Percentiles rank a stretch among this genome's conserved stretches.
Evolutionary conservation across 129 eudicot genomes (phyloP).

Genomic region (Centrapalus pauciflorus): DNA sequence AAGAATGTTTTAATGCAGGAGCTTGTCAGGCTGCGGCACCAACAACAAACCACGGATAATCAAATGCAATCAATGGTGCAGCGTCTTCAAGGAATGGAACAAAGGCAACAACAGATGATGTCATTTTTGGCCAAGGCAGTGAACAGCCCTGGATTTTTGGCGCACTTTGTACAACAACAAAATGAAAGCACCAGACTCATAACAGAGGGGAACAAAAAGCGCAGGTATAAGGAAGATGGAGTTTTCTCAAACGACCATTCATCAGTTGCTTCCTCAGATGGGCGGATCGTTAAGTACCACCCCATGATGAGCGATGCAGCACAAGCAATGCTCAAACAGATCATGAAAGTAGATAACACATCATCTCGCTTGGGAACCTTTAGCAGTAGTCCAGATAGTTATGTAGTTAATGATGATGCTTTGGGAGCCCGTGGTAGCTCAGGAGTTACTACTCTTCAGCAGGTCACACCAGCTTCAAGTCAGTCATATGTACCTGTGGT

Average conservation of each 20-base stretch:
- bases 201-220: slow-evolving; percentile 56
- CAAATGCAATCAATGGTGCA: slow-evolving; percentile 46
- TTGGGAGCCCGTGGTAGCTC: slow-evolving; percentile 29
- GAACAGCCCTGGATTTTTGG: slow-evolving; percentile 51
- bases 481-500: slow-evolving; percentile 15
- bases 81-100: slow-evolving; percentile 57
- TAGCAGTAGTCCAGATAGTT: slow-evolving; percentile 17
- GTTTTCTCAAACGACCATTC: slow-evolving; percentile 29
- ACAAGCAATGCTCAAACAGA: slow-evolving; percentile 47
- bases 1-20: slow-evolving; percentile 57
- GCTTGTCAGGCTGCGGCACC: slow-evolving; percentile 49
- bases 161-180: slow-evolving; percentile 56
- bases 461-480: slow-evolving; percentile 26
- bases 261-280: slow-evolving; percentile 35
- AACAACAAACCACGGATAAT: slow-evolving; percentile 51
- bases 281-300: slow-evolving; percentile 64
- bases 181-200: slow-evolving; percentile 38
- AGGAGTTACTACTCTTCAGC: slow-evolving; percentile 58
- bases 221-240: slow-evolving; percentile 53
- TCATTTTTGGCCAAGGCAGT: slow-evolving; percentile 57
- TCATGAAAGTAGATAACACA: slow-evolving; percentile 41
- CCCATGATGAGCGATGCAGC: slow-evolving; percentile 61
- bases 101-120: slow-evolving; percentile 61
- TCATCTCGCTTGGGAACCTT: slow-evolving; percentile 39
- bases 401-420: slow-evolving; percentile 20